These are phyloP conservation scores for Clonostachys rosea DNA, from an alignment of 2,329 filamentous ascomycete genomes.

Conservation along the genomic window DNA sequence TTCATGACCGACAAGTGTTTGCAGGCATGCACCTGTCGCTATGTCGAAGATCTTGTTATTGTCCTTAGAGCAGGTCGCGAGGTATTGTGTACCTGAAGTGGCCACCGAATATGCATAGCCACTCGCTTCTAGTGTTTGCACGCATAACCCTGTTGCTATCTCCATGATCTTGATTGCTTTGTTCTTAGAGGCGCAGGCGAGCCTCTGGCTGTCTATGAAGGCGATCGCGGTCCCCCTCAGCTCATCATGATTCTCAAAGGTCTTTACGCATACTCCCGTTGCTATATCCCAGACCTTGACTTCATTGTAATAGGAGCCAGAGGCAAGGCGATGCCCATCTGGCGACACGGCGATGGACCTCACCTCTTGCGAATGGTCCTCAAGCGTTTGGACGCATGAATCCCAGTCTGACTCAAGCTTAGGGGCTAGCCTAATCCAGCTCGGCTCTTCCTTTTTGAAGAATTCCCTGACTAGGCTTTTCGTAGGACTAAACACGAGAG, in stretches of 20 bases:
- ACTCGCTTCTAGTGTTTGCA: background rate
- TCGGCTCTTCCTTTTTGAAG: background rate
- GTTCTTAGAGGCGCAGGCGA: background rate
- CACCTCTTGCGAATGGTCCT: background rate
- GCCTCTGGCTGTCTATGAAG: background rate
- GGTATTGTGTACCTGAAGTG: background rate
- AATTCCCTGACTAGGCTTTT: background rate
- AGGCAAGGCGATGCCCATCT: background rate
- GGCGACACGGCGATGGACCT: background rate
- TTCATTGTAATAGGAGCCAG: background rate
- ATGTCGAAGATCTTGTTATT: background rate
- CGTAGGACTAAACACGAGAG: slow-evolving; percentile 3
- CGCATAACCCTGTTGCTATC: background rate
- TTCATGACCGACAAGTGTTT: background rate
- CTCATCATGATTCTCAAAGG: background rate
- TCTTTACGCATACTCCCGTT: background rate
- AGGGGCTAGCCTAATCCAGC: background rate
- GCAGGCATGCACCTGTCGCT: background rate
- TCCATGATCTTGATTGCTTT: background rate
- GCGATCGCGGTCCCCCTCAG: background rate
- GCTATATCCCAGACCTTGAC: background rate
- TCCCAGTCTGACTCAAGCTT: background rate
- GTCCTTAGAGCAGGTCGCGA: background rate
- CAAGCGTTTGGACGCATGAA: slow-evolving; percentile 1
- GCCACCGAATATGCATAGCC: background rate